Evolutionary conservation across 352 stramenopile species (phyloP).

Genomic region (Pythium rhizo-oryzae): DNA sequence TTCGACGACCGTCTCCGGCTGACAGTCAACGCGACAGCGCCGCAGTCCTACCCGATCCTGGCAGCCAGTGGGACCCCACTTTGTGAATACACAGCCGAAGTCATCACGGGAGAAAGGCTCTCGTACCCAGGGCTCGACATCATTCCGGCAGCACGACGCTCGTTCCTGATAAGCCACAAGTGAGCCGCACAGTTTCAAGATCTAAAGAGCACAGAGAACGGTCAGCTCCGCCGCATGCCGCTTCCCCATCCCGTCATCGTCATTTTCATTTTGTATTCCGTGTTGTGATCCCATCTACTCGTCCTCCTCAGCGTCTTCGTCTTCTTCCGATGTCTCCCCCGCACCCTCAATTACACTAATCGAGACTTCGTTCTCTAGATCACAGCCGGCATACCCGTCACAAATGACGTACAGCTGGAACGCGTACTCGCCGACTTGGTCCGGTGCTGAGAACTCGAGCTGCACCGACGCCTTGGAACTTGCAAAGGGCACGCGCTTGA

Average conservation of each 20-base stretch:
- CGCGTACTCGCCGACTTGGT: constrained; percentile 93
- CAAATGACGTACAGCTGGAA: constrained; percentile 99
- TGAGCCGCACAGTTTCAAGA: too few species aligned
- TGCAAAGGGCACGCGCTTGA: constrained; percentile 97
- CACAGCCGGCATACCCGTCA: constrained; percentile 98
- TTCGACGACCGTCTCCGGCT: neutral
- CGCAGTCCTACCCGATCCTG: neutral
- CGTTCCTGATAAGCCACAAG: constrained; percentile 11
- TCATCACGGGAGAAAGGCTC: neutral
- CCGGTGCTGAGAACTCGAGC: constrained; percentile 96
- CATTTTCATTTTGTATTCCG: too few species aligned
- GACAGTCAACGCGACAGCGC: neutral
- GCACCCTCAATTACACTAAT: constrained; percentile 62
- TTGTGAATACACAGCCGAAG: neutral
- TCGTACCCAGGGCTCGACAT: neutral
- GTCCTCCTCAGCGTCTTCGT: constrained; percentile 29
- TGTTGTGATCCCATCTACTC: constrained; percentile 15
- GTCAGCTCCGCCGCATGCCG: too few species aligned
- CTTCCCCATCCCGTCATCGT: too few species aligned
- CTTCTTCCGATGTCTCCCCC: constrained; percentile 31
- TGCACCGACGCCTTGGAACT: constrained; percentile 76
- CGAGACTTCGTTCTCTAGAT: constrained; percentile 96
- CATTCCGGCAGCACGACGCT: neutral
- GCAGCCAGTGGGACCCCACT: constrained; percentile 1
- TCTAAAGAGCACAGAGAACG: too few species aligned